Evolutionary conservation across 371 early-diverging fungal genomes (phyloP).

Genomic region (Racocetra persica): DNA sequence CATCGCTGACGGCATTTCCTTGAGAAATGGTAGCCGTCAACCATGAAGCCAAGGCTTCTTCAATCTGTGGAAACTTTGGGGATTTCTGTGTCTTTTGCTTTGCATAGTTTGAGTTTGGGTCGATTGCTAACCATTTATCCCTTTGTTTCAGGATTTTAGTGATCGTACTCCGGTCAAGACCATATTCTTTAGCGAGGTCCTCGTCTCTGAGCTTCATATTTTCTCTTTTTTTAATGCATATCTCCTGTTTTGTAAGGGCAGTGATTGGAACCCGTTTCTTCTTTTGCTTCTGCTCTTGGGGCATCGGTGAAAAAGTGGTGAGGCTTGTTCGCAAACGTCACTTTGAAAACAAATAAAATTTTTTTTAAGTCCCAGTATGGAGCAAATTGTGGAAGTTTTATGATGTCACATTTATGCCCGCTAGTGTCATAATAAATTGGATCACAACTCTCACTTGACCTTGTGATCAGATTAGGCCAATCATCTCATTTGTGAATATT

Average conservation of each 20-base stretch:
- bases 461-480: neutral
- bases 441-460: neutral
- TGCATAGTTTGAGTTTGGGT: slow-evolving; percentile 40
- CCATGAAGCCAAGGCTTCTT: slow-evolving; percentile 25
- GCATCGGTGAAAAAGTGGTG: slow-evolving; percentile 39
- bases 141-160: slow-evolving; percentile 42
- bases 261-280: slow-evolving; percentile 44
- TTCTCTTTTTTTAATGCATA: slow-evolving; percentile 40
- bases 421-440: neutral
- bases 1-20: slow-evolving; percentile 35
- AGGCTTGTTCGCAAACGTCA: slow-evolving; percentile 35
- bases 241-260: slow-evolving; percentile 40
- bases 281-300: slow-evolving; percentile 43
- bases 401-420: slow-evolving; percentile 28
- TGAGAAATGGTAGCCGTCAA: neutral
- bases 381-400: neutral
- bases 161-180: slow-evolving; percentile 41
- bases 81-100: slow-evolving; percentile 43
- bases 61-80: slow-evolving; percentile 43
- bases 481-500: neutral
- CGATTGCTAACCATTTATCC: slow-evolving; percentile 43
- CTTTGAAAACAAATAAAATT: slow-evolving; percentile 27
- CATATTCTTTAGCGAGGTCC: slow-evolving; percentile 41
- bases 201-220: slow-evolving; percentile 41
- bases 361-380: slow-evolving; percentile 18